Base-by-base conservation (phyloP, 805 yeast species). In the Grigorovia humatica region DNA sequence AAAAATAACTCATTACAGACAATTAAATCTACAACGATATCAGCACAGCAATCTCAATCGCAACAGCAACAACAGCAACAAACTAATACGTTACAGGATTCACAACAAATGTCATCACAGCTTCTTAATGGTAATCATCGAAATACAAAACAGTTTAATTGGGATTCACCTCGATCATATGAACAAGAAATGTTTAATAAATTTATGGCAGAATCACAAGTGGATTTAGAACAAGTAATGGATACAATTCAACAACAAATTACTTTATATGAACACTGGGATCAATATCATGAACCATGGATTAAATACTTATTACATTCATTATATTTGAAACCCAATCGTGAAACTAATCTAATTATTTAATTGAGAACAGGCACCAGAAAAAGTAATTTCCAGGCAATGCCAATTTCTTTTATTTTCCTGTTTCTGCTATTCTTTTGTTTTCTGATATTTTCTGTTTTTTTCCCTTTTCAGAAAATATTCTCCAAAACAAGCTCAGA, bases 191-290 rank as follows among this genome's bases (percentile, higher is more conserved):
- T 55, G 1, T 59, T 61, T 42, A 61, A 60, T 41, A 52, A 58
- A 29, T 88, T 86, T 64, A 68, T 91, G 56, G 91, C 90, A 2
- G 76, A 78, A 51, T 82, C 89, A 8, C 87, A 85, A 55, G 77
- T 91, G 2, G 85, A 90, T 61, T 67, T 89, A 40, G 85, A 81
- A 50, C 85, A 85, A 61, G 81, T 88, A 6, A 80, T 85, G 44
- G 91, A 85, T 54, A 83, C 89, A 12, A 81, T 89, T 30, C 97
- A 91, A 64, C 96, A 89, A 58, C 70, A 89, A 61, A 75, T 91
- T 44, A 80, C 85, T 3, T 67, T 90, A 2, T 91, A 90, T 64
- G 90, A 88, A 47, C 76, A 80, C 7, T 90, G 97, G 96, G 88
- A 85, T 57, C 65, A 79, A n/a, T 89, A 86, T 61, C 88, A 86